These are phyloP conservation scores for Entomortierella parvispora DNA, from an alignment of 192 early-diverging fungal genomes.

Conservation along the genomic window DNA sequence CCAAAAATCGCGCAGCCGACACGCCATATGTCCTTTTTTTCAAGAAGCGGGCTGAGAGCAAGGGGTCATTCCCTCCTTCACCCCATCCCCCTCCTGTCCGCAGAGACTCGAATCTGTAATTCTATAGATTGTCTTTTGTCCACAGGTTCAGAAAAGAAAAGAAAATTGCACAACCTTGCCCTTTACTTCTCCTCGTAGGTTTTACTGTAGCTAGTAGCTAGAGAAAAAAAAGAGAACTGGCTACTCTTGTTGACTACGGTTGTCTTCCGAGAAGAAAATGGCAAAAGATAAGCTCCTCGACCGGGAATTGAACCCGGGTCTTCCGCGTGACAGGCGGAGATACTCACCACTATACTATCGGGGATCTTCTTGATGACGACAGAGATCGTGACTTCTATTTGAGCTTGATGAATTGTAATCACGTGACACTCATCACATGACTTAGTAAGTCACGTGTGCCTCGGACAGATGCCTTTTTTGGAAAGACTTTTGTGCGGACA, in stretches of 20 bases:
- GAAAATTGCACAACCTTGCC: too few species aligned
- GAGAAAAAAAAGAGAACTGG: background rate
- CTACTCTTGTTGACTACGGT: too few species aligned
- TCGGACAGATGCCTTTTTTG: too few species aligned
- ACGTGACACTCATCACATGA: too few species aligned
- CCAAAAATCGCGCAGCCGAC: constrained; percentile 35
- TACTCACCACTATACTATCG: constrained; percentile 24
- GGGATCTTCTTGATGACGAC: background rate
- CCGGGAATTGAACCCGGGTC: constrained; percentile 23
- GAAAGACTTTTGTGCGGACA: too few species aligned
- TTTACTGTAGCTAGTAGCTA: background rate
- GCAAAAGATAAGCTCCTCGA: constrained; percentile 12
- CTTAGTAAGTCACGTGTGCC: too few species aligned
- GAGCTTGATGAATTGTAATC: too few species aligned
- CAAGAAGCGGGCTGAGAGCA: constrained; percentile 5
- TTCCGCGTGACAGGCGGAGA: constrained; percentile 22
- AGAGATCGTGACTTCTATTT: too few species aligned
- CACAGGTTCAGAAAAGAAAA: too few species aligned
- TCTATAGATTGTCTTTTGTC: background rate
- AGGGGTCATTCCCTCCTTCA: background rate
- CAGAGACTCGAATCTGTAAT: constrained; percentile 18
- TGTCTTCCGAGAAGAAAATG: background rate
- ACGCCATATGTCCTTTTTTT: constrained; percentile 63
- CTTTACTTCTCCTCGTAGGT: too few species aligned
- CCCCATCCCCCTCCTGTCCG: background rate